Evolutionary conservation across 345 rosid species (phyloP).

Genomic region (Salix viminalis): DNA sequence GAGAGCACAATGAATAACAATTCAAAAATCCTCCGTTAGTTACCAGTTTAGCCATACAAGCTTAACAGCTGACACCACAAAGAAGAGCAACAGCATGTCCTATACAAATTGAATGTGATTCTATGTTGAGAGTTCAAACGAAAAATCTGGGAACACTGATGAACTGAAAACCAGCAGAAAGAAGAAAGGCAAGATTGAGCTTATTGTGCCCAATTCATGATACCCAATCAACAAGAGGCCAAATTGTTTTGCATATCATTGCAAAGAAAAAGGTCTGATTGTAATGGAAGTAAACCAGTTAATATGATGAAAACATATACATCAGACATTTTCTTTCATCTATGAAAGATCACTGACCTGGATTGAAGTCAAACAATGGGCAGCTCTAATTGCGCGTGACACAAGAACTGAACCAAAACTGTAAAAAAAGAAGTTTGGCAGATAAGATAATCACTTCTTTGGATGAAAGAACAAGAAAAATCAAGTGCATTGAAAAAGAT

Average conservation of each 20-base stretch:
- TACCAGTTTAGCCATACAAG: neutral
- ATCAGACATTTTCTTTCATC: neutral
- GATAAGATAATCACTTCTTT: slow-evolving; percentile 11
- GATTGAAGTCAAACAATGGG: slow-evolving; percentile 95
- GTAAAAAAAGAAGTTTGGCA: slow-evolving; percentile 21
- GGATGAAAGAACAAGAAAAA: slow-evolving; percentile 3
- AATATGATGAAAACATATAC: neutral
- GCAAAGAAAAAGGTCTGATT: neutral
- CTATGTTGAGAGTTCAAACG: no score
- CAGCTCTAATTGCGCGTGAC: slow-evolving; percentile 90
- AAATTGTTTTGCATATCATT: neutral
- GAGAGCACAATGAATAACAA: neutral
- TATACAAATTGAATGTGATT: neutral
- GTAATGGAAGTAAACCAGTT: neutral
- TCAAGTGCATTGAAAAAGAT: neutral
- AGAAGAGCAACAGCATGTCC: neutral
- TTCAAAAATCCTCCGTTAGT: neutral
- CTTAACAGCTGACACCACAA: neutral
- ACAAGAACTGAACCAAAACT: slow-evolving; percentile 85
- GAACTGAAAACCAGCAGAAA: neutral
- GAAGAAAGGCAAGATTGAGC: neutral
- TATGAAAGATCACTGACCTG: slow-evolving; percentile 54
- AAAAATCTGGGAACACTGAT: neutral
- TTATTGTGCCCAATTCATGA: neutral
- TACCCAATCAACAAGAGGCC: neutral